These are phyloP conservation scores for Fraxinus albicans DNA, from an alignment of 305 asterid genomes.

Conservation along the genomic window DNA sequence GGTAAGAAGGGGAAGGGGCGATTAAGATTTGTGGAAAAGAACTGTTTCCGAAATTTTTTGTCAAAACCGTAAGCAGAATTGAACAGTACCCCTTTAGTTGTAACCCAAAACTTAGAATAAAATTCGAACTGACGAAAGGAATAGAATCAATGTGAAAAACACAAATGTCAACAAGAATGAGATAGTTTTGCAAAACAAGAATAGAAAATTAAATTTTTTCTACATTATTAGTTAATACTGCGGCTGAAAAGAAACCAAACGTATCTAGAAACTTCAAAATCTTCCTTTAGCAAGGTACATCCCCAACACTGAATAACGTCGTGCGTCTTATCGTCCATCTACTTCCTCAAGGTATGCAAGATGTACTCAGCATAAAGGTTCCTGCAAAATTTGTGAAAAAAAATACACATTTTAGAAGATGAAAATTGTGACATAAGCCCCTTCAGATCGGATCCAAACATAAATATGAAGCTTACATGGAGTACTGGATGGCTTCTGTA, in stretches of 20 bases:
- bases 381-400: conserved; percentile 33
- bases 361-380: conserved; percentile 74
- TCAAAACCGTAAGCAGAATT: neutral
- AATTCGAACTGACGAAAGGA: neutral
- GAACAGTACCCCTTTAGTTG: neutral
- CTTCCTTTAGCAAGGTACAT: neutral
- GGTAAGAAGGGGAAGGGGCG: neutral
- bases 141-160: neutral
- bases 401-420: neutral
- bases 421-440: neutral
- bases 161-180: neutral
- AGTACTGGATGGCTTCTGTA: conserved; percentile 51
- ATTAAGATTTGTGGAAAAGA: neutral
- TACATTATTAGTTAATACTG: neutral
- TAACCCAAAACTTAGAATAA: neutral
- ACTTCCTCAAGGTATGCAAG: conserved; percentile 54
- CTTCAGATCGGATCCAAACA: neutral
- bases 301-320: neutral
- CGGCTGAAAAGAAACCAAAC: neutral
- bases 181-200: neutral
- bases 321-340: neutral
- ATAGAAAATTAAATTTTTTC: neutral
- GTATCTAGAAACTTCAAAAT: neutral
- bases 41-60: neutral
- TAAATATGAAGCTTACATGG: conserved; percentile 44